A percentile compares a stretch with the other conserved stretches of the same genome.
These are phyloP conservation scores for Calonectria honghensis DNA, from an alignment of 2,329 filamentous ascomycete species.

Conservation along the genomic window DNA sequence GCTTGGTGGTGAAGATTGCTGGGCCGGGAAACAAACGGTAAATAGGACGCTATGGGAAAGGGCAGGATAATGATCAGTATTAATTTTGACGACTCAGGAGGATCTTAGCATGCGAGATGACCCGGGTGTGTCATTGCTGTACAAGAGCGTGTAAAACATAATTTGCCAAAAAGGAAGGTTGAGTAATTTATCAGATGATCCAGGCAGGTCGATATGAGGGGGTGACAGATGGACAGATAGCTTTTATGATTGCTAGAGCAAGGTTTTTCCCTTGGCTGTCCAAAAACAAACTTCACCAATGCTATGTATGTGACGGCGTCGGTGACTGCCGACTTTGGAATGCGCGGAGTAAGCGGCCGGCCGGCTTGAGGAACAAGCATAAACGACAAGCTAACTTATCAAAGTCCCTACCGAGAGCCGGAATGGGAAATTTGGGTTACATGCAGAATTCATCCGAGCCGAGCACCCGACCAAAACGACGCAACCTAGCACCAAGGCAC, in stretches of 20 bases:
- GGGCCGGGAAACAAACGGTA: background rate
- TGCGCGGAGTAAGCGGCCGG: background rate
- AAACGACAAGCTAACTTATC: background rate
- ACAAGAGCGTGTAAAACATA: conserved; percentile 27
- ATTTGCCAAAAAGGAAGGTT: conserved; percentile 4
- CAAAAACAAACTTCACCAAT: background rate
- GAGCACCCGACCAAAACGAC: conserved; percentile 2
- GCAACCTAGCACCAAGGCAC: background rate
- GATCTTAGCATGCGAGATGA: conserved; percentile 15
- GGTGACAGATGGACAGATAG: background rate
- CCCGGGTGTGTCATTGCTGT: conserved; percentile 15
- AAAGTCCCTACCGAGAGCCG: background rate
- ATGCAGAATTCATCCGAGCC: conserved; percentile 2
- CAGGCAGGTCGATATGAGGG: background rate
- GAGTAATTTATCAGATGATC: conserved; percentile 2
- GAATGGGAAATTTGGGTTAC: background rate
- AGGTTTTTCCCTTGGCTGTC: background rate
- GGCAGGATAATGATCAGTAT: background rate
- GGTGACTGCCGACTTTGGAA: background rate
- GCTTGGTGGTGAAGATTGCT: conserved; percentile 30
- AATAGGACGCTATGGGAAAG: background rate
- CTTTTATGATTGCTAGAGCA: background rate
- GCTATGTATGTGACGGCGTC: background rate
- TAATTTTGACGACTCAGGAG: background rate
- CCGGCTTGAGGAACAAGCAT: conserved; percentile 7